A percentile compares a stretch with the other conserved stretches of the same genome.
Conservation (phyloP, 345 rosid species). For the Salix koriyanagi region DNA sequence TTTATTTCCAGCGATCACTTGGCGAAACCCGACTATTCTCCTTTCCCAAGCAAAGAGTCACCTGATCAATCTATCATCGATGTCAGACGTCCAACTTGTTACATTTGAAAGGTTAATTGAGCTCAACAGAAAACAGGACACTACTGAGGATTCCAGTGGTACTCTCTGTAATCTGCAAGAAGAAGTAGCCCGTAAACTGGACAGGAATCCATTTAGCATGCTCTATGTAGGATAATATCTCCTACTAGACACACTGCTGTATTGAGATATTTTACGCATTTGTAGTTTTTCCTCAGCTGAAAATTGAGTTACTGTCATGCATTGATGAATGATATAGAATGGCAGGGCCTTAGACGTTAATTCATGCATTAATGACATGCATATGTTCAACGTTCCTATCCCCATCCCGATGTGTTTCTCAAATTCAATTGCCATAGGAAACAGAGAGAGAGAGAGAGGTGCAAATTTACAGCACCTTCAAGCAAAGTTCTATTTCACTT, state of each 20-base stretch:
- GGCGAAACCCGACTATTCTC: background rate
- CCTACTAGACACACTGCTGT: background rate
- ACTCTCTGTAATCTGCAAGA: background rate
- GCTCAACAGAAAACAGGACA: background rate
- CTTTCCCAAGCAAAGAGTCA: background rate
- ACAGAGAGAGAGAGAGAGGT: background rate
- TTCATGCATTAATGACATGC: background rate
- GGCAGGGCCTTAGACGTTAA: background rate
- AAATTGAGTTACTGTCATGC: background rate
- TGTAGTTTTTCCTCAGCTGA: background rate
- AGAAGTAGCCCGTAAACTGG: background rate
- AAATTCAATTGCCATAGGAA: background rate
- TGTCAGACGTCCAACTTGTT: slow-evolving; percentile 1
- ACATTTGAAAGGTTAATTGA: background rate
- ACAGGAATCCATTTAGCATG: background rate
- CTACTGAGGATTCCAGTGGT: background rate
- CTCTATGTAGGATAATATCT: background rate
- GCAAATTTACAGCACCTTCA: slow-evolving; percentile 7
- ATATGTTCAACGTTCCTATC: background rate
- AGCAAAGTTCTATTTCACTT: slow-evolving; percentile 30
- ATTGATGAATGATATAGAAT: background rate
- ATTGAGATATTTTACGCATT: background rate
- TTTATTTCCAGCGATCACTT: background rate
- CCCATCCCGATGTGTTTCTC: background rate
- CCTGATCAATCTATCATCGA: background rate